Conservation (phyloP, 1,284 basidiomycete species). For the Apiotrichum laibachii region DNA sequence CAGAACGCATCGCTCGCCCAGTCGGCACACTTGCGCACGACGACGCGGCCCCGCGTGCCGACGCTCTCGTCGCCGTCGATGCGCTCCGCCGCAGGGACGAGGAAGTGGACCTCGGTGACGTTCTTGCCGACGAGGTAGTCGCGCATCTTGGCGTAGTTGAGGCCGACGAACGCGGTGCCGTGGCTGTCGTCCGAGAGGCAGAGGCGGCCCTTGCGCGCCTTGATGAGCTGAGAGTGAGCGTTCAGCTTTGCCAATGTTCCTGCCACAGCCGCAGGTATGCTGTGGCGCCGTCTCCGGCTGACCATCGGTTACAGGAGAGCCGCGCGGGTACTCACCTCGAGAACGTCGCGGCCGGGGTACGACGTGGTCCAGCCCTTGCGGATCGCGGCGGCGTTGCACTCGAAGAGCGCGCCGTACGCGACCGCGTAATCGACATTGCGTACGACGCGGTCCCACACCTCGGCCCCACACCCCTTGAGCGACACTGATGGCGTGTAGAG, state of each 20-base stretch:
- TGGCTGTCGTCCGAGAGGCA: slow-evolving; percentile 95
- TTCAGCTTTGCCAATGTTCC: no score
- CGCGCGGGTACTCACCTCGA: slow-evolving; percentile 59
- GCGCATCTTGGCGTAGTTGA: slow-evolving; percentile 71
- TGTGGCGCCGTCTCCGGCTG: no score
- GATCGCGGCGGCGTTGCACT: slow-evolving; percentile 88
- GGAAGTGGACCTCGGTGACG: slow-evolving; percentile 70
- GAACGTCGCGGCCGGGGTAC: slow-evolving; percentile 77
- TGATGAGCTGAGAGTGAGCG: slow-evolving; percentile 62
- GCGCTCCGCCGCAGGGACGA: slow-evolving; percentile 35
- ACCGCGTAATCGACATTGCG: slow-evolving; percentile 75
- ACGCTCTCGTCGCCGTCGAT: slow-evolving; percentile 54
- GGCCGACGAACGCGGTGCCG: slow-evolving; percentile 78
- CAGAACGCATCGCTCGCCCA: slow-evolving; percentile 37
- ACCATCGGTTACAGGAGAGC: no score
- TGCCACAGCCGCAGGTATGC: no score
- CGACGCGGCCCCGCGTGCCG: slow-evolving; percentile 32
- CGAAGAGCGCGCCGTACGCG: slow-evolving; percentile 86
- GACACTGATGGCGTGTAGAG: slow-evolving; percentile 66
- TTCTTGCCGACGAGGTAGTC: slow-evolving; percentile 65
- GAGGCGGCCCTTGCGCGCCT: slow-evolving; percentile 65
- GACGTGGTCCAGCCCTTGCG: slow-evolving; percentile 83
- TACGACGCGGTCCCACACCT: slow-evolving; percentile 64
- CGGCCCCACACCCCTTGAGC: slow-evolving; percentile 53
- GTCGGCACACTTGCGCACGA: slow-evolving; percentile 20